Evolutionary conservation across 163 green algal genomes (phyloP).

Genomic region (Prototheca cutis): DNA sequence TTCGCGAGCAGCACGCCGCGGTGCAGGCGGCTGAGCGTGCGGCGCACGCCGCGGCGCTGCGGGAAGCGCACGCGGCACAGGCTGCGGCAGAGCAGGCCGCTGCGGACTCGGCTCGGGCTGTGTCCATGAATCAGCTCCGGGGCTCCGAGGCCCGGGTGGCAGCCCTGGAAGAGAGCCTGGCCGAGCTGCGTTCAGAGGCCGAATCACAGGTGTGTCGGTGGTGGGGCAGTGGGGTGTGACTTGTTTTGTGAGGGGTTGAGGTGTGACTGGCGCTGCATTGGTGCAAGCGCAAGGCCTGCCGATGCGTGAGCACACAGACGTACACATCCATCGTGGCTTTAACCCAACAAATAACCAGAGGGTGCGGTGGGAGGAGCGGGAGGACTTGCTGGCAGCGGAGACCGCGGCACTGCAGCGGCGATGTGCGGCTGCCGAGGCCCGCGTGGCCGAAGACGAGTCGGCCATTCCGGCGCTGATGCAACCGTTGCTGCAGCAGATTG

Average conservation of each 20-base stretch:
- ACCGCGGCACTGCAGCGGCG: conserved; percentile 53
- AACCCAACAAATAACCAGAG: too few relatives aligned
- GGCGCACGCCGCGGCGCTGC: background rate
- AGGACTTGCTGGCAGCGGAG: conserved; percentile 69
- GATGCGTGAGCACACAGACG: too few relatives aligned
- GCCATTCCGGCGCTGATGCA: conserved; percentile 79
- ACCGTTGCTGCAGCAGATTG: conserved; percentile 86
- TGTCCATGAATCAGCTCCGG: conserved; percentile 26
- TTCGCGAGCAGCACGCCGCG: conserved; percentile 25
- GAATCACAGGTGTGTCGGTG: conserved; percentile 35
- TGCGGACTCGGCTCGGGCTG: conserved; percentile 27
- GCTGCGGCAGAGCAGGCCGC: conserved; percentile 33
- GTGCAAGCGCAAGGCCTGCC: too few relatives aligned
- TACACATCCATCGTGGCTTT: too few relatives aligned
- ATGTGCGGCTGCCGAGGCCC: conserved; percentile 68
- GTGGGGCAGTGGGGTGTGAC: too few relatives aligned
- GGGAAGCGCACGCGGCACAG: conserved; percentile 11
- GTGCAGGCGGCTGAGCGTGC: conserved; percentile 41
- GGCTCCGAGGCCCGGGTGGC: conserved; percentile 58
- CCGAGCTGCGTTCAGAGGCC: conserved; percentile 61
- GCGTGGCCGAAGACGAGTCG: conserved; percentile 67
- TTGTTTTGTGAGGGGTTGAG: too few relatives aligned
- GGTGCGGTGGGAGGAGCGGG: conserved; percentile 36
- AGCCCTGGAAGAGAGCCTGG: conserved; percentile 52
- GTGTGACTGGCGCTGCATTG: too few relatives aligned